Base-by-base conservation (phyloP, 805 yeast species). In the Saccharomycodes ludwigii region DNA sequence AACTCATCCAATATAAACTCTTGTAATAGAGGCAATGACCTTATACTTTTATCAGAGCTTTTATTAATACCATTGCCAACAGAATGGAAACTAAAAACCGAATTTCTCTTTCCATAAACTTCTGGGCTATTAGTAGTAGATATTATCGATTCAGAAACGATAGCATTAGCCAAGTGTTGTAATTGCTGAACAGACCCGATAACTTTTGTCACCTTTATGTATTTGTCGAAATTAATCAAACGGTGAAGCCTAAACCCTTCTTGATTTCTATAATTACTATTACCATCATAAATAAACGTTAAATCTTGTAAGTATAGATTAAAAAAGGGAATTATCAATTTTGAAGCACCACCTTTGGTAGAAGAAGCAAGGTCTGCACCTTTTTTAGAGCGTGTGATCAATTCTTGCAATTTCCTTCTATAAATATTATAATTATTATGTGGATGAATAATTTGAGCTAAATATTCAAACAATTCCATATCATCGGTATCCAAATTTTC, bases 261-360 rank as follows among this genome's bases (percentile, higher is more conserved):
- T 4, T 77, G 74, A 38, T 63, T 69, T 48, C 86, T 62, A 48
- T 60, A 74, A 43, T 72, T 76, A 24, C 78, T 66, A 47, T 80
- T 80, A n/a, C 91, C 88, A 42, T 81, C 93, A 31, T 74, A 68
- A n/a, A 79, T 72, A 56, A 80, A 79, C 0, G 86, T 79, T 44
- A 81, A 61, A 53, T 81, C 94, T 53, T 78, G 91, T 27, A 81
- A 57, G 50, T 77, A 80, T 33, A 81, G 56, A 28, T 79, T 75
- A 35, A 80, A 65, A 48, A 79, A 81, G 12, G 94, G 94, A 22
- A 81, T 86, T 14, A 73, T 67, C 0, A 86, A 84, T 10, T 29
- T 14, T 10, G 32, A 28, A 6, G 30, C 32, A n/a, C 32, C 33
- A 1, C 37, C 40, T 12, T 38, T 24, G 4, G 34, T 14, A n/a